Conservation (phyloP, 129 eudicot species). For the Ambrosia artemisiifolia region DNA sequence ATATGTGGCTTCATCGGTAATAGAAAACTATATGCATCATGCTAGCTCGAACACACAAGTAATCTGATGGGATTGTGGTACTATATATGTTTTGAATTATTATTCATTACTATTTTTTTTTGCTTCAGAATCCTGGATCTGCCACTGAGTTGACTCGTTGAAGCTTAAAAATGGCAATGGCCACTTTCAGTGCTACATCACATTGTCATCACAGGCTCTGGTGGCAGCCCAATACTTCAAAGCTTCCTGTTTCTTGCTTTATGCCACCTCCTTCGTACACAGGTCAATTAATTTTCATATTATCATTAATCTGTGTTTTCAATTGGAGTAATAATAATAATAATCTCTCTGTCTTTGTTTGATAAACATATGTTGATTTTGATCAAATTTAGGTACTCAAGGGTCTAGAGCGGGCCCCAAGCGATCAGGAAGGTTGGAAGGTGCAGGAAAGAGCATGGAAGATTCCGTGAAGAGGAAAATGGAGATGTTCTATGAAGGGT, state of each 20-base stretch:
- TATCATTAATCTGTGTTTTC: neutral
- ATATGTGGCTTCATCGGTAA: neutral
- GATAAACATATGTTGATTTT: neutral
- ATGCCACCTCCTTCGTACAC: constrained; percentile 32
- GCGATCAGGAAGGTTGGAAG: constrained; percentile 66
- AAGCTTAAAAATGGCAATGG: constrained; percentile 35
- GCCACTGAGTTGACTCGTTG: constrained; percentile 22
- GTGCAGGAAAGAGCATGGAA: constrained; percentile 90
- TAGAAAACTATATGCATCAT: neutral
- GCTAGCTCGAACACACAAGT: neutral
- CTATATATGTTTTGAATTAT: neutral
- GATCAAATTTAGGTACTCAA: constrained; percentile 38
- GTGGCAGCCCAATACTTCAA: constrained; percentile 37
- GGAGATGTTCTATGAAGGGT: constrained; percentile 96
- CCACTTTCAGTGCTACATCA: constrained; percentile 29
- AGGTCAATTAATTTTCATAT: constrained; percentile 8
- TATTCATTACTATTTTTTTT: neutral
- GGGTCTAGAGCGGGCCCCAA: constrained; percentile 47
- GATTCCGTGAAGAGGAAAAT: constrained; percentile 91
- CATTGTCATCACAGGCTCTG: constrained; percentile 34
- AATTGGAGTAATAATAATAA: neutral
- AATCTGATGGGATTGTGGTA: neutral
- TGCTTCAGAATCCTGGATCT: constrained; percentile 22
- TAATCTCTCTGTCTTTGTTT: neutral
- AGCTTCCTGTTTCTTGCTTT: constrained; percentile 37